These are phyloP conservation scores for Prasinococcaceae sp. DNA, from an alignment of 139 green algal species.

Conservation along the genomic window DNA sequence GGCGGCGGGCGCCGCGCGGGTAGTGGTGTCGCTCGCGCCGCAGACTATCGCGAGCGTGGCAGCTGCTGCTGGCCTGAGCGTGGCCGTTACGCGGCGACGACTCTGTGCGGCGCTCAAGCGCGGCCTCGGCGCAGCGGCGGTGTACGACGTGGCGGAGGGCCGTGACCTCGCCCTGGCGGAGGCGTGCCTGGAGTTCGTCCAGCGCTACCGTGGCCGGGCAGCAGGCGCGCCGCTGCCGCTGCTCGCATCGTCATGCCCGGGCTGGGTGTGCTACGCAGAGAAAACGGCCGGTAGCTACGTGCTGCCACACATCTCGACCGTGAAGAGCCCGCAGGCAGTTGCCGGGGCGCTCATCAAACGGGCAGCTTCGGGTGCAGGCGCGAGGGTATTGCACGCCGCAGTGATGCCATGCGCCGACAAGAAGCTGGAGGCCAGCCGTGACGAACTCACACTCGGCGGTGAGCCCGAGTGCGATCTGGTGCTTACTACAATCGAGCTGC, in stretches of 20 bases:
- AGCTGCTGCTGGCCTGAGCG: not conserved
- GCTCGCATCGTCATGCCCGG: slow-evolving; percentile 77
- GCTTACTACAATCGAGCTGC: too few relatives aligned
- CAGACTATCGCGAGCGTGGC: slow-evolving; percentile 49
- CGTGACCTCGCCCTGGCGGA: slow-evolving; percentile 69
- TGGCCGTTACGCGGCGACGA: not conserved
- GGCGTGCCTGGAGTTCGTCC: slow-evolving; percentile 62
- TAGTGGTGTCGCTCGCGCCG: slow-evolving; percentile 73
- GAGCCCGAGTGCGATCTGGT: too few relatives aligned
- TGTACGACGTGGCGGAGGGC: slow-evolving; percentile 50
- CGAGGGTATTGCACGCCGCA: slow-evolving; percentile 64
- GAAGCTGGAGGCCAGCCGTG: slow-evolving; percentile 87
- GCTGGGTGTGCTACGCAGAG: slow-evolving; percentile 97
- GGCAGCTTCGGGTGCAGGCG: slow-evolving; percentile 24
- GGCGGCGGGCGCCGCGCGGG: slow-evolving; percentile 7
- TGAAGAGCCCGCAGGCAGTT: slow-evolving; percentile 76
- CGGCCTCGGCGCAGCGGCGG: slow-evolving; percentile 36
- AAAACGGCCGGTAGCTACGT: slow-evolving; percentile 80
- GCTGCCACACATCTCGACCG: slow-evolving; percentile 64
- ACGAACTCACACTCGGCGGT: slow-evolving; percentile 21
- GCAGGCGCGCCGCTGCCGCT: slow-evolving; percentile 50
- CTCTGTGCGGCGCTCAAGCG: not conserved
- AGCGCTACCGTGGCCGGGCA: slow-evolving; percentile 31
- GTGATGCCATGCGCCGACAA: slow-evolving; percentile 99
- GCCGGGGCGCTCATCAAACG: slow-evolving; percentile 81